Percentiles rank a stretch among this genome's conserved stretches.
phyloP scores from a whole-genome alignment of 768 basidiomycete species.

The Phanerochaete sordida region DNA sequence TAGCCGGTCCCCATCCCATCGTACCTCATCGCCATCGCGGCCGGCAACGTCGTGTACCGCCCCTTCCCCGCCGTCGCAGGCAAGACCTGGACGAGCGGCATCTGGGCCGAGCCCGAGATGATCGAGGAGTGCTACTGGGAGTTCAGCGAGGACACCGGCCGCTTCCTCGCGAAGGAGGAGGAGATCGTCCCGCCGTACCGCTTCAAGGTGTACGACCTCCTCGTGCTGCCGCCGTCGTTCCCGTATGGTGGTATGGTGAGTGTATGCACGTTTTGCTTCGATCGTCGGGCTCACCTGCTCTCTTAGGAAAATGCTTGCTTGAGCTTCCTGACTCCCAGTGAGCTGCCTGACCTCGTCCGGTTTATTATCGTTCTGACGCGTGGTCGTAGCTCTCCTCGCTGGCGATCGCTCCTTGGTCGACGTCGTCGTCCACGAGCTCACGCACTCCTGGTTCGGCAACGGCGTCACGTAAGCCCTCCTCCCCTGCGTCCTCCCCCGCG shows the following conservation, averaged over 20 bases:
- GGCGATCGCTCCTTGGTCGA: slow-evolving; percentile 83
- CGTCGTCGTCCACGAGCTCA: slow-evolving; percentile 84
- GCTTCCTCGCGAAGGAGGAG: slow-evolving; percentile 75
- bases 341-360: slow-evolving; percentile 16
- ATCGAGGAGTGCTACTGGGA: slow-evolving; percentile 81
- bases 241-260: slow-evolving; percentile 88
- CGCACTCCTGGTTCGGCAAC: slow-evolving; percentile 91
- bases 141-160: slow-evolving; percentile 84
- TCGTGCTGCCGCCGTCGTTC: slow-evolving; percentile 88
- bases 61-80: slow-evolving; percentile 57
- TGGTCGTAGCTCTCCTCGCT: slow-evolving; percentile 65
- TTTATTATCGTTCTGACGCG: not conserved
- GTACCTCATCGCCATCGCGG: slow-evolving; percentile 90
- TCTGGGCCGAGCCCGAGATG: slow-evolving; percentile 88
- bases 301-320: slow-evolving; percentile 84
- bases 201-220: slow-evolving; percentile 85
- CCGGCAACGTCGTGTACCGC: slow-evolving; percentile 76
- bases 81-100: slow-evolving; percentile 75
- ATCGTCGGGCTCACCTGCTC: not conserved
- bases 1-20: slow-evolving; percentile 87
- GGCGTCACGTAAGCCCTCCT: slow-evolving; percentile 59
- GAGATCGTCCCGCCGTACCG: slow-evolving; percentile 68
- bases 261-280: not conserved
- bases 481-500: not conserved
- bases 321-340: slow-evolving; percentile 86